Evolutionary conservation across 352 stramenopile genomes (phyloP), one percentile per base, ranked within the genome.

Genomic region (Pythium myriotylum): DNA sequence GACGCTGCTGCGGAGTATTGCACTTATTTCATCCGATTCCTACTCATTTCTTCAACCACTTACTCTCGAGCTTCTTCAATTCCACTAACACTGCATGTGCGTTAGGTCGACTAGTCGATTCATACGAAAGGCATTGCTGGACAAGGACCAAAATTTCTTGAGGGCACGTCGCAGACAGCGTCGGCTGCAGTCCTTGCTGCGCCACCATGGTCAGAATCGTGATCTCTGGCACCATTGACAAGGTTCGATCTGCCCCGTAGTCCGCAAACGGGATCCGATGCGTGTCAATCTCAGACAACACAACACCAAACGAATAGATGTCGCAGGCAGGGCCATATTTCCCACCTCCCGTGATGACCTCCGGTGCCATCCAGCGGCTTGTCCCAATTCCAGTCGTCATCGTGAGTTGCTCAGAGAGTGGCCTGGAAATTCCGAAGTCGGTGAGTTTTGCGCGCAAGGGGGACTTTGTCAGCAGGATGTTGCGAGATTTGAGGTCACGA

Each of bases 401-500:
- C 13, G 41, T 35, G 5, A 35, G 10, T 10, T 35, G 29, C 5
- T 35, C 5, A 5, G 29, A 35, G 10, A 26, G 46, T 16, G 46
- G 4, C 10, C 17, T 29, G 17, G 17, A 53, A 4, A 17, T 6
- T 45, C 64, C 64, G 54, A 72, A 72, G 53, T 72, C 64, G 22
- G 43, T 68, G 20, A 72, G 50, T 39, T 72, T 72, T 24, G 42
- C 64, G 9, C 47, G 16, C 22, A 70, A 17, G 8, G 51, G 12
- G 32, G 22, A 29, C 14, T 48, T 56, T 54, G 40, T 67, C 50
- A 77, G 35, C 55, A 77, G 41, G 26, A 74, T 53, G 40, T 77
- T 77, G 48, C 72, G 73, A 16, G 70, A 35, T 35, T 35, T 35
- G 10, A 35, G 29, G 29, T 35, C 29, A 10, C 29, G 29, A 35